phyloP scores from a whole-genome alignment of 2,329 filamentous ascomycete species.

The Fusarium marasasianum region DNA sequence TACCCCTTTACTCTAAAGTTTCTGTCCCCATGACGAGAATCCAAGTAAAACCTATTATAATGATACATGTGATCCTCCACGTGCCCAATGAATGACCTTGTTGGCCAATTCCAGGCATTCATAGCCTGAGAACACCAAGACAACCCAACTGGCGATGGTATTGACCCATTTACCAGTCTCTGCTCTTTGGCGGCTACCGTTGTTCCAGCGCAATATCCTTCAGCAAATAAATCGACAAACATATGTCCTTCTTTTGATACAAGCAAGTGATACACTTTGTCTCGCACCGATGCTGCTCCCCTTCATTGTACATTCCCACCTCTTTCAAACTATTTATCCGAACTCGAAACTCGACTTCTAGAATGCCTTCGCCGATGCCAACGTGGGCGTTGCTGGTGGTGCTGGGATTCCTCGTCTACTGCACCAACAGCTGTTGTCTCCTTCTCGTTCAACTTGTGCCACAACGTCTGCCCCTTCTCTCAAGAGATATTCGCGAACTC shows the following conservation, averaged over 20 bases:
- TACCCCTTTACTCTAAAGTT: conserved; percentile 14
- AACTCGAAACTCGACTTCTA: conserved; percentile 38
- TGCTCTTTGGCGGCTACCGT: background rate
- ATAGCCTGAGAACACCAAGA: background rate
- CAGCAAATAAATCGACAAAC: background rate
- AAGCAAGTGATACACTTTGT: conserved; percentile 6
- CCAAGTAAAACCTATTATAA: conserved; percentile 13
- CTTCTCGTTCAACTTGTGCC: conserved; percentile 88
- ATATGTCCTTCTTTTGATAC: background rate
- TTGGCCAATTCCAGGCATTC: background rate
- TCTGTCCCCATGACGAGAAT: conserved; percentile 9
- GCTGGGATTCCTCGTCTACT: conserved; percentile 44
- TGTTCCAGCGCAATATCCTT: conserved; percentile 5
- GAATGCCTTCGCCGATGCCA: conserved; percentile 46
- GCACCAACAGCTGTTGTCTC: conserved; percentile 73
- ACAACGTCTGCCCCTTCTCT: conserved; percentile 81
- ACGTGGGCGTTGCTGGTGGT: conserved; percentile 43
- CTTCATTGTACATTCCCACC: conserved; percentile 1
- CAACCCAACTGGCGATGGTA: background rate
- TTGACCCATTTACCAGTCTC: background rate
- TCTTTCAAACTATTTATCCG: conserved; percentile 18
- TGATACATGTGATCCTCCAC: conserved; percentile 37
- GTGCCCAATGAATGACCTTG: conserved; percentile 9
- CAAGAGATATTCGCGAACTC: conserved; percentile 76
- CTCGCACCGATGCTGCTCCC: background rate